These are phyloP conservation scores for Globisporangium okanoganense DNA, from an alignment of 352 stramenopile species.

Conservation along the genomic window DNA sequence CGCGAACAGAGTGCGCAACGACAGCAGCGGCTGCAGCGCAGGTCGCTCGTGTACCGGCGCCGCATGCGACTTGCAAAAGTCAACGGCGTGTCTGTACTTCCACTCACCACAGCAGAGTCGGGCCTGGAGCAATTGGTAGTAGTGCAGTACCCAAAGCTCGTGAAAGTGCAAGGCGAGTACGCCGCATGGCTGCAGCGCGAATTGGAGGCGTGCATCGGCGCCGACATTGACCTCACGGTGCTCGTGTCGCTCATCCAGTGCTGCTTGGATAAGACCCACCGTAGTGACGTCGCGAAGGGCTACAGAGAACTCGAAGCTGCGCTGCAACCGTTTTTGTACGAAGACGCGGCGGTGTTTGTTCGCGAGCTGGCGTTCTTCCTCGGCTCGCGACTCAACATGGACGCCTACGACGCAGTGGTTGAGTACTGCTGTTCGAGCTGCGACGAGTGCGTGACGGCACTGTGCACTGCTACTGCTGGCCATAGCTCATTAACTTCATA, in stretches of 20 bases:
- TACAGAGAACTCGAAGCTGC: constrained; percentile 43
- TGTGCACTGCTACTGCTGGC: constrained; percentile 27
- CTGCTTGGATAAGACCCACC: constrained; percentile 47
- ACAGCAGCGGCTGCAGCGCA: constrained; percentile 20
- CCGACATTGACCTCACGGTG: constrained; percentile 61
- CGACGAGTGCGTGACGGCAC: constrained; percentile 30
- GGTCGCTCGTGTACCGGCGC: constrained; percentile 54
- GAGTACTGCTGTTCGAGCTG: constrained; percentile 58
- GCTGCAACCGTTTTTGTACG: constrained; percentile 59
- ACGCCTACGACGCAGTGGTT: constrained; percentile 62
- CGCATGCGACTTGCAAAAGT: constrained; percentile 49
- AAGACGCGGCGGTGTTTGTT: constrained; percentile 56
- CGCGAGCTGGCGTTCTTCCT: constrained; percentile 65
- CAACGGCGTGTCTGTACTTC: constrained; percentile 26
- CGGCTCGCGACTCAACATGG: constrained; percentile 52
- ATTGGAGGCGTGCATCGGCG: constrained; percentile 59
- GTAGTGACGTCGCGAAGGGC: constrained; percentile 30
- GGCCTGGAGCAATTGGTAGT: not conserved
- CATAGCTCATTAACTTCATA: not conserved
- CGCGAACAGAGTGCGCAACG: constrained; percentile 13
- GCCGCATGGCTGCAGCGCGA: constrained; percentile 58
- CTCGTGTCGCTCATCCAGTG: constrained; percentile 59
- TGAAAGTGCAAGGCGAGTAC: constrained; percentile 59
- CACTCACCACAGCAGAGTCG: not conserved
- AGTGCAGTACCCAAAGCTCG: constrained; percentile 27